Evolutionary conservation across 805 yeast genomes (phyloP), one percentile per base, ranked within the genome.

Genomic region (Clavispora asparagi): DNA sequence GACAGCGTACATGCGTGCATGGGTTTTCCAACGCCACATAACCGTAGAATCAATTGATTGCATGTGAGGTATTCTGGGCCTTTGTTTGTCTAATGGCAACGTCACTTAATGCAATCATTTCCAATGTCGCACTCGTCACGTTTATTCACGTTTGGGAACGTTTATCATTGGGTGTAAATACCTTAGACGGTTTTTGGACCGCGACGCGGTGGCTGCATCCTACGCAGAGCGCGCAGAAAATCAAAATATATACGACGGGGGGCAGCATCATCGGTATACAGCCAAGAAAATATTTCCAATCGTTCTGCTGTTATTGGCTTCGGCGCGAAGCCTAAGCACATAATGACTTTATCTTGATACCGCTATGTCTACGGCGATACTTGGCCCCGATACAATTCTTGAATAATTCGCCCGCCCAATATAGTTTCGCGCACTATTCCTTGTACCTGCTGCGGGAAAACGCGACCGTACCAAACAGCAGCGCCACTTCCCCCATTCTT

Each of bases 401-500:
- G 66, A 8, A 87, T 77, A 17, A 87, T 72, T 7, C 62, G 62
- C 6, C 78, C 77, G 0, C 66, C 63, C 12, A 67, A 40, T 3
- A 87, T 59, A 2, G 87, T 79, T 51, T 79, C 79, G 27, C 69
- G 57, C 1, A 85, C 76, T 6, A 88, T 73, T 0, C 85, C 84
- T 55, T 82, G 85, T n/a, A 87, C 82, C 39, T 77, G 74, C 6
- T 71, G 67, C 0, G 92, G 89, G 41, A 69, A 65, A 2, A 87
- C 89, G 43, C 87, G 69, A 0, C 95, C 94, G 59, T 87, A 87
- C 95, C 95, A 87, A 2, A 83, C 62, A 8, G 42, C 51, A 4
- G 48, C 40, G 1, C 79, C 76, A 29, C 65, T 59, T 10, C 60
- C 62, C 41, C 70, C 70, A 26, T 45, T 49, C 5, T 64, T 63